A percentile compares a stretch with the other conserved stretches of the same genome.
phyloP scores from a whole-genome alignment of 73 alveolate species.

The Tetrahymena elliotti region DNA sequence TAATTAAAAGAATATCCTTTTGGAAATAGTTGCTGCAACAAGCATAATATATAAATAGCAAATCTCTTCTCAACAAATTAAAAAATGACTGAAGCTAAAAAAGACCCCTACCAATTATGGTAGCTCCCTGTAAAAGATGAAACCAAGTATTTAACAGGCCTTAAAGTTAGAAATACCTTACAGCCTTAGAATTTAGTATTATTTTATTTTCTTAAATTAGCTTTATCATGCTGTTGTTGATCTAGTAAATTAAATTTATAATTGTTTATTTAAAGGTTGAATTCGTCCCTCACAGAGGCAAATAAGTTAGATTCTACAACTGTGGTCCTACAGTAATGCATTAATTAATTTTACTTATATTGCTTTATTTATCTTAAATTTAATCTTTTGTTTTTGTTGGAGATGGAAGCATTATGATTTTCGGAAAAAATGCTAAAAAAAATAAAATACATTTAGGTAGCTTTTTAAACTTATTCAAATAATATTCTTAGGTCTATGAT shows the following conservation, averaged over 20 bases:
- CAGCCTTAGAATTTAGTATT: neutral
- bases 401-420: too few species aligned
- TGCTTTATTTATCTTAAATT: neutral
- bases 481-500: constrained; percentile 72
- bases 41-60: neutral
- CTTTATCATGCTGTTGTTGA: too few species aligned
- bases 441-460: neutral
- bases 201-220: neutral
- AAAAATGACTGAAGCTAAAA: neutral
- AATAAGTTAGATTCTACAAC: constrained; percentile 31
- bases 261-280: neutral
- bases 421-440: neutral
- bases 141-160: neutral
- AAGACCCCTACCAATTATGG: neutral
- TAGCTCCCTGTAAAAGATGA: neutral
- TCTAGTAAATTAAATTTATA: neutral
- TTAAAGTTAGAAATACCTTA: neutral
- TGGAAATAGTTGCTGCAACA: neutral
- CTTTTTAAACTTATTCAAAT: neutral
- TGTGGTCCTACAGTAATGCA: constrained; percentile 40
- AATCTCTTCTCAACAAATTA: neutral
- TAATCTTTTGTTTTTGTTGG: neutral
- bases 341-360: neutral
- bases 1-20: neutral
- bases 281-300: constrained; percentile 32